Evolutionary conservation across 192 early-diverging fungal genomes (phyloP).

Genomic region (Neocallimastix lanati): DNA sequence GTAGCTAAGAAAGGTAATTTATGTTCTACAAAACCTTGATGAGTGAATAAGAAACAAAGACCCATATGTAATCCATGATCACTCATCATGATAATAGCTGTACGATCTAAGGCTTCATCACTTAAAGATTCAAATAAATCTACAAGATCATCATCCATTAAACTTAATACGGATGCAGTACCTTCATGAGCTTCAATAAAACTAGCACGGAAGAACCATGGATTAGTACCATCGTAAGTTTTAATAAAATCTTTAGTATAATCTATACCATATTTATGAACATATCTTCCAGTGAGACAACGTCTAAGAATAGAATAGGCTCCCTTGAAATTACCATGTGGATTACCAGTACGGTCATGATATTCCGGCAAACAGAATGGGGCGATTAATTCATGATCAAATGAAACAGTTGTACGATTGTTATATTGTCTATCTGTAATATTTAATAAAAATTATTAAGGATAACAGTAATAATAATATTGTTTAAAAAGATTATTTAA

Average conservation of each 20-base stretch:
- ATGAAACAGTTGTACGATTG: background rate
- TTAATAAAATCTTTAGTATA: background rate
- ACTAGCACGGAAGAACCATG: conserved; percentile 17
- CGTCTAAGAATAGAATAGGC: conserved; percentile 15
- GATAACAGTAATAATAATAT: no score
- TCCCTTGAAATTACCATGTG: conserved; percentile 28
- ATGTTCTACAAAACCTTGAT: conserved; percentile 16
- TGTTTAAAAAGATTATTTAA: no score
- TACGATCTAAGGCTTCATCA: conserved; percentile 10
- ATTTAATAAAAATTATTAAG: background rate
- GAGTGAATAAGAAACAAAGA: conserved; percentile 16
- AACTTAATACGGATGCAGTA: conserved; percentile 15
- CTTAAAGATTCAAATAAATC: conserved; percentile 5
- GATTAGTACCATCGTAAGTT: background rate
- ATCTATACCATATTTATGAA: conserved; percentile 14
- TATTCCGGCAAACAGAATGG: conserved; percentile 38
- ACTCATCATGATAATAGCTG: conserved; percentile 15
- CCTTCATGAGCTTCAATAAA: conserved; percentile 21
- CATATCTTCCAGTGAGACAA: conserved; percentile 17
- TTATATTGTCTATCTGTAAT: background rate
- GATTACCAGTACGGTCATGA: conserved; percentile 21
- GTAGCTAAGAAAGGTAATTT: conserved; percentile 17
- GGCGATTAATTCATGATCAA: conserved; percentile 28
- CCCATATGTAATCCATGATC: conserved; percentile 26
- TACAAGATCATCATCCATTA: conserved; percentile 12